Conservation (phyloP, 176 grass and related monocot species). For the Musa itinerans region DNA sequence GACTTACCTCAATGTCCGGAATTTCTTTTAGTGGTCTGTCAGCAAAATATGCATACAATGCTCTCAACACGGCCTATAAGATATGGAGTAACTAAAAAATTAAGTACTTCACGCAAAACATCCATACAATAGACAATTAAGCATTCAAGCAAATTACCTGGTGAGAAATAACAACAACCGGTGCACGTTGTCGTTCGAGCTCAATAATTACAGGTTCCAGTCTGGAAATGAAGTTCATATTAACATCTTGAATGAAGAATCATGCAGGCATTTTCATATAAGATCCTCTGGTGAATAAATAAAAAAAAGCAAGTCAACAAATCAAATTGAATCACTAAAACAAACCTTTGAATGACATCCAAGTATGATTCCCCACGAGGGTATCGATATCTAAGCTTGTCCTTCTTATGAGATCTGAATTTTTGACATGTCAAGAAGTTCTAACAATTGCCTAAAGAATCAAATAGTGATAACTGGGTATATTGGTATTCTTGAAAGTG, state of each 20-base stretch:
- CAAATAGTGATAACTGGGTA: not conserved
- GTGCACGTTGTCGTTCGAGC: slow-evolving; percentile 84
- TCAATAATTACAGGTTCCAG: slow-evolving; percentile 96
- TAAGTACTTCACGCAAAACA: slow-evolving; percentile 7
- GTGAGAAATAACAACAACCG: slow-evolving; percentile 97
- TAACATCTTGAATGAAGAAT: not conserved
- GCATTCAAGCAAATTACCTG: slow-evolving; percentile 48
- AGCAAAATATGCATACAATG: slow-evolving; percentile 96
- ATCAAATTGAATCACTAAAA: slow-evolving; percentile 3
- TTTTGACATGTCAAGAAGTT: not conserved
- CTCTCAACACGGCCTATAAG: slow-evolving; percentile 83
- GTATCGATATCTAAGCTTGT: slow-evolving; percentile 95
- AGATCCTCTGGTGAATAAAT: no score
- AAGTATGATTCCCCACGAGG: slow-evolving; percentile 96
- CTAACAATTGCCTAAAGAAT: not conserved
- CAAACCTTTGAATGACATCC: slow-evolving; percentile 91
- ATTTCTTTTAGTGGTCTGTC: slow-evolving; percentile 91
- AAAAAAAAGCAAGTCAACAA: not conserved
- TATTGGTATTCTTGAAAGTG: not conserved
- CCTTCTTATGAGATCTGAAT: slow-evolving; percentile 63
- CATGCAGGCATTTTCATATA: not conserved
- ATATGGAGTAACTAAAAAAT: slow-evolving; percentile 14
- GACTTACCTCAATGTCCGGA: slow-evolving; percentile 72
- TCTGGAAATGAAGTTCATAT: slow-evolving; percentile 29
- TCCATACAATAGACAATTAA: slow-evolving; percentile 13